These are phyloP conservation scores for Primulina tabacum DNA, from an alignment of 257 asterid genomes.

Conservation along the genomic window DNA sequence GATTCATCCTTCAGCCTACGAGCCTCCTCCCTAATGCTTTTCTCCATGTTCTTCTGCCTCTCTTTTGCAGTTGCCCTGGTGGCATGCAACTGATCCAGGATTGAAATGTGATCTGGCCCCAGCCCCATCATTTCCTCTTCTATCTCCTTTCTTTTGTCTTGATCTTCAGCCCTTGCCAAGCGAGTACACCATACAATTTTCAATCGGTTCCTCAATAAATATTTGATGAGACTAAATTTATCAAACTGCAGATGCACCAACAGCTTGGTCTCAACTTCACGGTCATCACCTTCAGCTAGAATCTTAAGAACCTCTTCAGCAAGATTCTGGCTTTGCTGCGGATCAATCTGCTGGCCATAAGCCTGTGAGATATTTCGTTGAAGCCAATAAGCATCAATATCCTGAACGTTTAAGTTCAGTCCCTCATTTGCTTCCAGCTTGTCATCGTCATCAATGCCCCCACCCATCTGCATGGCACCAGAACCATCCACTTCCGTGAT, in stretches of 20 bases:
- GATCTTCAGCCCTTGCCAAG: constrained; percentile 15
- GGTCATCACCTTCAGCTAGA: constrained; percentile 18
- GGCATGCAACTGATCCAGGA: constrained; percentile 17
- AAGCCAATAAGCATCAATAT: constrained; percentile 20
- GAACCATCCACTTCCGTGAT: too few relatives aligned
- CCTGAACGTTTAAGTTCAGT: constrained; percentile 12
- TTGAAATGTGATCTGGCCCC: constrained; percentile 12
- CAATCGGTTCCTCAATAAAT: constrained; percentile 14
- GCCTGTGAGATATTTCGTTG: constrained; percentile 16
- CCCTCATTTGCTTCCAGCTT: constrained; percentile 16
- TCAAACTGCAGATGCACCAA: constrained; percentile 18
- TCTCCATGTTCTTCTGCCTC: constrained; percentile 17
- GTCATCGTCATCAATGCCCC: constrained; percentile 4
- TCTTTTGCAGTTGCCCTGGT: constrained; percentile 20
- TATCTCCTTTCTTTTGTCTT: constrained; percentile 12
- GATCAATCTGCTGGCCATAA: constrained; percentile 19
- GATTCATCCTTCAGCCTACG: constrained; percentile 17
- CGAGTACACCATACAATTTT: constrained; percentile 20
- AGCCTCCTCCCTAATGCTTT: constrained; percentile 17
- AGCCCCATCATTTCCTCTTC: constrained; percentile 15
- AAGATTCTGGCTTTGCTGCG: constrained; percentile 19
- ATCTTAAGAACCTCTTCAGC: constrained; percentile 18
- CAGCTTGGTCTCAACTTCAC: constrained; percentile 20
- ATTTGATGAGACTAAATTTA: constrained; percentile 11
- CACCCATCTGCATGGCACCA: too few relatives aligned